A percentile compares a stretch with the other conserved stretches of the same genome.
These are phyloP conservation scores for Sclerotinia minor DNA, from an alignment of 2,329 filamentous ascomycete genomes.

Conservation along the genomic window DNA sequence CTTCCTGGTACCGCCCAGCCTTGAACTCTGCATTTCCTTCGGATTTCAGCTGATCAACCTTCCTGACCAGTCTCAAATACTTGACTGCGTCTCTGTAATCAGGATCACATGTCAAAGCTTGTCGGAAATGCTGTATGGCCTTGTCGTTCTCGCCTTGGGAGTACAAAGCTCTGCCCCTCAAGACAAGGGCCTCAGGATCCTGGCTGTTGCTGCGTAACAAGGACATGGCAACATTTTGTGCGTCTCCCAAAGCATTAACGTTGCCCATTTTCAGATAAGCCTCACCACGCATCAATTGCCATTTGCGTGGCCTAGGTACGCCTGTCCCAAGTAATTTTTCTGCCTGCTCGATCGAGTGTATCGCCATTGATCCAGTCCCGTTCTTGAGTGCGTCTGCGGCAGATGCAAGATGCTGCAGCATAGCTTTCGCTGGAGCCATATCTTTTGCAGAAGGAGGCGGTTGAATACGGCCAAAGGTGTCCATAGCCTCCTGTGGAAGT, in stretches of 20 bases:
- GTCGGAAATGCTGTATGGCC: constrained; percentile 87
- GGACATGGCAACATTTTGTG: constrained; percentile 87
- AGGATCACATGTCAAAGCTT: constrained; percentile 86
- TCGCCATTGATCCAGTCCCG: constrained; percentile 84
- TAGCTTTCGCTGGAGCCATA: constrained; percentile 76
- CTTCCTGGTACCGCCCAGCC: constrained; percentile 73
- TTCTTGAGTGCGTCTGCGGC: constrained; percentile 75
- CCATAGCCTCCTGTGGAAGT: constrained; percentile 80
- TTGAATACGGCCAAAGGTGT: constrained; percentile 76
- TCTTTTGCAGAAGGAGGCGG: constrained; percentile 83
- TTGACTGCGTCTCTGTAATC: constrained; percentile 88
- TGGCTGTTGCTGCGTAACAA: constrained; percentile 83
- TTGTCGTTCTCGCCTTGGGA: constrained; percentile 93
- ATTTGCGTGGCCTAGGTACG: constrained; percentile 84
- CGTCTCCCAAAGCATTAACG: constrained; percentile 83
- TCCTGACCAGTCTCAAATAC: constrained; percentile 86
- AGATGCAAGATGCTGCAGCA: constrained; percentile 77
- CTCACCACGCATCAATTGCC: constrained; percentile 89
- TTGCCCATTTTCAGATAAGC: constrained; percentile 92
- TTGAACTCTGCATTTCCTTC: constrained; percentile 93
- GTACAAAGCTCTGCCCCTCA: constrained; percentile 85
- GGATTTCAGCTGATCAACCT: constrained; percentile 88
- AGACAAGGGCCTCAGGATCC: constrained; percentile 89
- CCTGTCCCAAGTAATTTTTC: constrained; percentile 73
- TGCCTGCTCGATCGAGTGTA: constrained; percentile 89